These are phyloP conservation scores for Coffea canephora DNA, from an alignment of 257 asterid genomes.

Conservation along the genomic window DNA sequence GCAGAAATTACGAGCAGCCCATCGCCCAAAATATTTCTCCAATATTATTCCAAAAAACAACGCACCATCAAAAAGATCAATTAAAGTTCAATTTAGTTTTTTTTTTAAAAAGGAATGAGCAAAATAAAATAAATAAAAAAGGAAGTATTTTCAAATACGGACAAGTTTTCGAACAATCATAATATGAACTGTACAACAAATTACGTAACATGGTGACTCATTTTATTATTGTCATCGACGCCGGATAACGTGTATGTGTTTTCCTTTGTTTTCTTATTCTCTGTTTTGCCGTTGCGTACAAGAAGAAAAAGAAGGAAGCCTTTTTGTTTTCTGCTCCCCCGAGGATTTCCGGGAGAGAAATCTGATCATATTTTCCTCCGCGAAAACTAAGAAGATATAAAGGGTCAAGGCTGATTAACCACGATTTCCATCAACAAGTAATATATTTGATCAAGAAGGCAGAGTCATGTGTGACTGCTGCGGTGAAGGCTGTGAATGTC, in stretches of 20 bases:
- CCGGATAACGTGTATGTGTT: not conserved
- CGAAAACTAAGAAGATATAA: not conserved
- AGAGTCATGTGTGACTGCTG: slow-evolving; percentile 26
- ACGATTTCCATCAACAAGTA: not conserved
- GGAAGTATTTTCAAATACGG: not conserved
- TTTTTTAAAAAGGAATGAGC: too few relatives aligned
- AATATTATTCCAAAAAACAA: too few relatives aligned
- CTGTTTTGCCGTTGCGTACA: not conserved
- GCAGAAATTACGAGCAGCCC: too few relatives aligned
- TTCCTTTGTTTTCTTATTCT: too few relatives aligned
- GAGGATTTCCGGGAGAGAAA: not conserved
- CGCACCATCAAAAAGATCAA: not conserved
- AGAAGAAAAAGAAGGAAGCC: not conserved
- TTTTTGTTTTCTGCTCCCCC: not conserved
- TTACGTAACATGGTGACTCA: not conserved
- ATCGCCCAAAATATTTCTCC: too few relatives aligned
- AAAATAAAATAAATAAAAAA: too few relatives aligned
- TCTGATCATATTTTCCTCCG: not conserved
- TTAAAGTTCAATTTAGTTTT: too few relatives aligned
- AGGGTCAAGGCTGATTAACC: not conserved
- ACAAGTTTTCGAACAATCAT: too few relatives aligned
- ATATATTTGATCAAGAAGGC: not conserved
- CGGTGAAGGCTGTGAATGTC: slow-evolving; percentile 27
- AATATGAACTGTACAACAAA: too few relatives aligned
- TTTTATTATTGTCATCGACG: not conserved